A percentile compares a stretch with the other conserved stretches of the same genome.
Conservation (phyloP, 768 basidiomycete species). For the Calocybe gangraenosa region DNA sequence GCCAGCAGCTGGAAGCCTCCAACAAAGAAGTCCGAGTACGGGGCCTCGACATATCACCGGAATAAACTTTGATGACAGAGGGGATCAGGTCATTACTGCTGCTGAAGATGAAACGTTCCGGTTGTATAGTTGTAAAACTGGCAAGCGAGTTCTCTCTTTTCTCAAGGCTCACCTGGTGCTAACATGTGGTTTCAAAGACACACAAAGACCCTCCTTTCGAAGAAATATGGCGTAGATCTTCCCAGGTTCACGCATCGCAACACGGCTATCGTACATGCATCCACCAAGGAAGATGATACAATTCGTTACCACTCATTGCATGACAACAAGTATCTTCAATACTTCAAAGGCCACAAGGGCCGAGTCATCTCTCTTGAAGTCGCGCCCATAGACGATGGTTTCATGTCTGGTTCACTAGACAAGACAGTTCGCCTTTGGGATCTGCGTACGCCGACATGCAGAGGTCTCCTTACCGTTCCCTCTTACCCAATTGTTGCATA, state of each 20-base stretch:
- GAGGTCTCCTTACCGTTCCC: conserved; percentile 75
- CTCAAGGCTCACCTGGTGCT: conserved; percentile 17
- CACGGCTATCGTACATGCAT: conserved; percentile 81
- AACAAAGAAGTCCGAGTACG: conserved; percentile 33
- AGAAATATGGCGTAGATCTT: conserved; percentile 95
- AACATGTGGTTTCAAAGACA: conserved; percentile 40
- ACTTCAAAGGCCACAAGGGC: conserved; percentile 92
- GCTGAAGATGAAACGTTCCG: conserved; percentile 92
- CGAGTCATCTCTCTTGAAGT: conserved; percentile 88
- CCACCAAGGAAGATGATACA: conserved; percentile 93
- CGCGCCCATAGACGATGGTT: conserved; percentile 89
- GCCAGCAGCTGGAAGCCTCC: conserved; percentile 34
- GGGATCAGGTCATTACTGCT: conserved; percentile 82
- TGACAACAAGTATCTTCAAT: conserved; percentile 94
- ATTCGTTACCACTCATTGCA: conserved; percentile 93
- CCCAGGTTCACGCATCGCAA: conserved; percentile 94
- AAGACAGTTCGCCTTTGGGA: conserved; percentile 97
- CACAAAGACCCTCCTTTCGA: conserved; percentile 77
- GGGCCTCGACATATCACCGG: conserved; percentile 78
- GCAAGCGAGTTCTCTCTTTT: conserved; percentile 72
- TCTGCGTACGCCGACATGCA: conserved; percentile 71
- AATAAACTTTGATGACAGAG: conserved; percentile 87
- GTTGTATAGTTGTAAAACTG: conserved; percentile 82
- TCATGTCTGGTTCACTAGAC: conserved; percentile 93
- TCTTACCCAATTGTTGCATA: conserved; percentile 78